phyloP scores from a whole-genome alignment of 257 asterid genomes.

The Gentiana straminea region DNA sequence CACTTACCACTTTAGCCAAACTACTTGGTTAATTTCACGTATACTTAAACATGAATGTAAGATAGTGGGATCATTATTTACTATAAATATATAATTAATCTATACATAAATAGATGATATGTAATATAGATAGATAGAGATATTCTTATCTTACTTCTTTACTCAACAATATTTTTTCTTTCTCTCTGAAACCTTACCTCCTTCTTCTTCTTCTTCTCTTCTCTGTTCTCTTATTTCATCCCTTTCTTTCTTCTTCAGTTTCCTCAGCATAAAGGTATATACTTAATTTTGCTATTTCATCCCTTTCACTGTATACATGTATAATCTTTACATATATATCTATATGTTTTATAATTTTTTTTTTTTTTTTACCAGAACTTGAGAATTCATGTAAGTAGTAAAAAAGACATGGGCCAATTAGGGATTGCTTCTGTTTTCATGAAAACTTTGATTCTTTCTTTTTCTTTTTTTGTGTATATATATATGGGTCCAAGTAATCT shows the following conservation, averaged over 20 bases:
- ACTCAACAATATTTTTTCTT: conserved; percentile 9
- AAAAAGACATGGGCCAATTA: too few relatives aligned
- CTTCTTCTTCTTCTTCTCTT: conserved; percentile 4
- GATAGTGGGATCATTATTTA: too few relatives aligned
- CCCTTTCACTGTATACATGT: neutral
- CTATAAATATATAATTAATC: neutral
- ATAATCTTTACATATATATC: conserved; percentile 6
- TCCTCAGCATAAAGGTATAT: conserved; percentile 51
- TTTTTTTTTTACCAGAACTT: neutral
- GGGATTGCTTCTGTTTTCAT: too few relatives aligned
- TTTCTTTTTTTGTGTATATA: too few relatives aligned
- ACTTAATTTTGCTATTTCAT: conserved; percentile 26
- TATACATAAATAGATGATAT: neutral
- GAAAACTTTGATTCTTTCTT: too few relatives aligned
- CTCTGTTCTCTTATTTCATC: conserved; percentile 11
- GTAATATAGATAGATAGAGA: neutral
- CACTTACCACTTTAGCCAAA: too few relatives aligned
- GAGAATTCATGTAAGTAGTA: neutral
- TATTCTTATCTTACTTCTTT: conserved; percentile 12
- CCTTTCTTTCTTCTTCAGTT: conserved; percentile 37
- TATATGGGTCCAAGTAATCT: too few relatives aligned
- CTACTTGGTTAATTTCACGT: too few relatives aligned
- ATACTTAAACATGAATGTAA: too few relatives aligned
- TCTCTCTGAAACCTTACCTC: neutral
- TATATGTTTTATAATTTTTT: neutral